Base-by-base conservation (phyloP, 768 basidiomycete genomes). In the Dacryopinax spathularia region DNA sequence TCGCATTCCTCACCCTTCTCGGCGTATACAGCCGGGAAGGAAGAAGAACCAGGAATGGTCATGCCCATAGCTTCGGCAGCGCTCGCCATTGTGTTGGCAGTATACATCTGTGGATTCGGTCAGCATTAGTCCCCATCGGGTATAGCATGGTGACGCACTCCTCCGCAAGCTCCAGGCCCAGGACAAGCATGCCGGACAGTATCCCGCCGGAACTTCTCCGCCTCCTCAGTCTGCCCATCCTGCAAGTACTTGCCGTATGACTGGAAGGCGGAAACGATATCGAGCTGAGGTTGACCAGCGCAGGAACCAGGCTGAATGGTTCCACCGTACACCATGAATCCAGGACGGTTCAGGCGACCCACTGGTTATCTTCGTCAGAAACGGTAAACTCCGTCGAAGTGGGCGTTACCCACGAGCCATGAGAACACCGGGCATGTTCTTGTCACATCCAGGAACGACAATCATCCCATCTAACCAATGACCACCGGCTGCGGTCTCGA, bases 361-460 rank as follows among this genome's bases (percentile, higher is more conserved):
- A 99, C 90, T 92, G 68, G 39, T 27, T 41, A 37, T 48, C 48
- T 20, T 4, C 25, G 25, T 56, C 25, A 56, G 48, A 15, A 29
- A 18, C 5, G 3, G 29, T 20, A 18, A 22, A 56, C 7, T n/a
- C n/a, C n/a, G n/a, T n/a, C n/a, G 25, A 27, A 56, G 62, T 33
- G 60, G 22, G 60, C 62, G 60, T 13, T 29, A 83, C 89, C 76
- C 70, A 91, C 90, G 83, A 59, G 92, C 96, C 82, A 99, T 99
- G 69, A 97, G 79, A 35, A 96, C 94, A 66, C 96, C 96, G n/a
- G 96, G 96, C 95, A 99, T 98, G 77, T 99, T 99, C 78, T 99
- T 99, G 79, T 99, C 95, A 72, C 92, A 98, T 37, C 94, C 96
- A 22, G 96, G 96, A 62, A 99, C 80, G 65, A 91, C 92, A 36